Base-by-base conservation (phyloP, 371 early-diverging fungal species). In the Mortierella sp. region DNA sequence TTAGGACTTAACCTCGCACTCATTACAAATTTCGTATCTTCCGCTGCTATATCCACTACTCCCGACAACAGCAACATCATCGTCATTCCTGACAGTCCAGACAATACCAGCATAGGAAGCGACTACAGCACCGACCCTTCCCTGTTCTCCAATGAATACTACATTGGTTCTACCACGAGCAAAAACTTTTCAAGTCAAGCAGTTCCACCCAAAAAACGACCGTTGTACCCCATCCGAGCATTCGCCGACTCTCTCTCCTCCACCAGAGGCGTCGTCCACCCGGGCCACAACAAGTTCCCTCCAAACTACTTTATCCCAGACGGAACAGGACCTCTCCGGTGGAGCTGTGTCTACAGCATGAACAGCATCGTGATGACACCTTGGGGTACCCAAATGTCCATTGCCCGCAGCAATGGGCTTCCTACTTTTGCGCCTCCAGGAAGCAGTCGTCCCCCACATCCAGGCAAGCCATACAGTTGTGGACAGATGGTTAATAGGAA, bases 401-500 rank as follows among this genome's bases (percentile, higher is more conserved):
- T 75, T 31, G 31, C 65, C 65, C 31, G 13, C 14, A 63, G 65
- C 65, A 21, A 63, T 31, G 65, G 65, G 19, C 38, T 34, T 19
- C 9, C 65, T 14, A 21, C 31, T 4, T 38, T 38, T 0, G 65
- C 65, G 9, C 65, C 65, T 34, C 65, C 38, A n/a, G 68, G 50
- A 24, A 63, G 28, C 8, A 21, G 52, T 8, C 38, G 38, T 19
- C 21, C 65, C 19, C 34, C 65, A 21, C 65, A 63, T 3, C 44
- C 50, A 2, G 50, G 60, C 31, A 47, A 48, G n/a, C 77, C 77
- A 16, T 77, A 28, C 50, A 72, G 57, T 4, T 70, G 77, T 14
- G 72, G 77, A 13, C 72, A 77, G 72, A 26, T 77, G 31, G 28
- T 77, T 16, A 31, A n/a, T 21, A 45, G 31, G n/a, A 34, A 34